Evolutionary conservation across 257 asterid species (phyloP), one percentile per base, ranked within the genome.

Genomic region (Fraxinus excelsior): DNA sequence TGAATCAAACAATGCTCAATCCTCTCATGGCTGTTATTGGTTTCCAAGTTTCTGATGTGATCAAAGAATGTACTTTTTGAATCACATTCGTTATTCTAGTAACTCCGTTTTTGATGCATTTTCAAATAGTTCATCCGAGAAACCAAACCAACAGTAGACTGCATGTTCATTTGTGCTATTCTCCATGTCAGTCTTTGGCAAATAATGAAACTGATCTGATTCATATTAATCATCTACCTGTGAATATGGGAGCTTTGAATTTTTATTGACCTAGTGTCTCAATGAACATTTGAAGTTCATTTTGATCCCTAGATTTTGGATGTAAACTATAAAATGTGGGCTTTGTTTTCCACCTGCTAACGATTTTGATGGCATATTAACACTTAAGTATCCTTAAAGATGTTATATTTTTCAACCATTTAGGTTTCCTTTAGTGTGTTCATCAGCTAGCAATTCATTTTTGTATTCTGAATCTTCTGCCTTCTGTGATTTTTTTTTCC

Each of bases 271-370:
- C 4, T 31, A 34, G 0, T 11, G 32, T 62, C 21, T 42, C 25
- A 65, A 2, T 74, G 73, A 67, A 62, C 71, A 25, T 70, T 29
- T 13, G 42, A 71, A 70, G 81, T 70, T 60, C 64, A 64, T 71
- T 14, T 72, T 70, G 56, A 46, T 46, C 19, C 53, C 5, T 1
- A 3, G 56, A 46, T 46, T 46, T 46, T 46, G 5, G 5, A 46
- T 14, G 6, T 4, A 13, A 46, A 14, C 56, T 14, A 14, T 46
- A 46, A 2, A 46, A 46, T 14, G 56, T 13, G 56, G 53, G 19
- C 3, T 44, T 44, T 13, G 19, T 44, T 44, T 14, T 46, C 56
- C n/a, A 46, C 6, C n/a, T 46, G 56, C n/a, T 46, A 14, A 46
- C 14, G n/a, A 14, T 46, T 46, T 46, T 46, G 19, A 46, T 46